Conservation (phyloP, 345 rosid genomes). For the Litchi chinensis region DNA sequence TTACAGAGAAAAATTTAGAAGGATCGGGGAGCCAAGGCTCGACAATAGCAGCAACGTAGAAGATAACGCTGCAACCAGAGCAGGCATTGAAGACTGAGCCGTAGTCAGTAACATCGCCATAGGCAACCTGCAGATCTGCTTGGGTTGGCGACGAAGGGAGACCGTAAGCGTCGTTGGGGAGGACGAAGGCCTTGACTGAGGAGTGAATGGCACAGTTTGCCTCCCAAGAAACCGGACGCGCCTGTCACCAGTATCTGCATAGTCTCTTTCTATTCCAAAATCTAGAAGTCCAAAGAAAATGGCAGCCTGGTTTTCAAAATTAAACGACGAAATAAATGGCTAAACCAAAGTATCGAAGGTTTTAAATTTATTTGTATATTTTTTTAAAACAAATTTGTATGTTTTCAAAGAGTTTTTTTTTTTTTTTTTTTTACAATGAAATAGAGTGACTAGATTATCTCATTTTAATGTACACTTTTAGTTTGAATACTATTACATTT, state of each 20-base stretch:
- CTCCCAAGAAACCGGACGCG: conserved; percentile 82
- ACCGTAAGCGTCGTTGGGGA: conserved; percentile 66
- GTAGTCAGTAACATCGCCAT: conserved; percentile 87
- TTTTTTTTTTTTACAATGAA: too few species aligned
- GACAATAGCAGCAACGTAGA: conserved; percentile 85
- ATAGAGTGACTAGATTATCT: too few species aligned
- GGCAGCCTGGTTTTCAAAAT: too few species aligned
- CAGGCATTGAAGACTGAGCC: conserved; percentile 59
- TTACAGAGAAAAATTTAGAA: conserved; percentile 69
- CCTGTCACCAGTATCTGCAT: conserved; percentile 65
- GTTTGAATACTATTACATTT: too few species aligned
- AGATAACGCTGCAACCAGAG: conserved; percentile 67
- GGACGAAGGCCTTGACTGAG: conserved; percentile 71
- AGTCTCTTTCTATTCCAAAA: too few species aligned
- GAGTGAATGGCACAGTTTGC: conserved; percentile 75
- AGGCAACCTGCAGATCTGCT: conserved; percentile 51
- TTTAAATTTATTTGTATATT: too few species aligned
- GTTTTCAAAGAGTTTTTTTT: too few species aligned
- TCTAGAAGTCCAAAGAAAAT: too few species aligned
- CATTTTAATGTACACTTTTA: too few species aligned
- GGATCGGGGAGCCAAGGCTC: conserved; percentile 95
- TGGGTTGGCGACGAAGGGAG: conserved; percentile 41
- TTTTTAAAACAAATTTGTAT: too few species aligned
- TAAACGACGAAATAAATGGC: too few species aligned
- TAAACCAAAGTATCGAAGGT: too few species aligned